These are phyloP conservation scores for Prunus dulcis DNA, from an alignment of 306 rosid genomes.

Conservation along the genomic window DNA sequence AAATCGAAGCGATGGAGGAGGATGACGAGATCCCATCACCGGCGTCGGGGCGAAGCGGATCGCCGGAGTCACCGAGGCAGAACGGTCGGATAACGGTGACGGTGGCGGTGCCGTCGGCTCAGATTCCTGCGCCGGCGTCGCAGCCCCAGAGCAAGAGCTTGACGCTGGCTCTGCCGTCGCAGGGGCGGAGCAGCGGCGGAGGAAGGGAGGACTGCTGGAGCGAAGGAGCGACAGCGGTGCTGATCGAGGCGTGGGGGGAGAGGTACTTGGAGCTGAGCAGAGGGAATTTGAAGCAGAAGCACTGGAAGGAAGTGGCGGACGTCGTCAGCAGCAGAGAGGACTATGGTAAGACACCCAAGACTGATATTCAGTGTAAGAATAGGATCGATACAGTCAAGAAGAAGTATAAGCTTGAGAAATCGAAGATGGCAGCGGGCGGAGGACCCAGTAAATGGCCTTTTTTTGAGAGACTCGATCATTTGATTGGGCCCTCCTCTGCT, in stretches of 20 bases:
- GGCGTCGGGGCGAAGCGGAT: conserved; percentile 62
- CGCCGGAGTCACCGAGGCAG: conserved; percentile 55
- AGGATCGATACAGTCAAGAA: conserved; percentile 96
- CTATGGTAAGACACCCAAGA: conserved; percentile 59
- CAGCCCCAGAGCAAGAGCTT: conserved; percentile 37
- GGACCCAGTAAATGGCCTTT: conserved; percentile 81
- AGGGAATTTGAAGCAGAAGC: conserved; percentile 95
- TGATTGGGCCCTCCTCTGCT: conserved; percentile 66
- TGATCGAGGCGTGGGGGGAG: conserved; percentile 99
- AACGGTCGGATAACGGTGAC: conserved; percentile 83
- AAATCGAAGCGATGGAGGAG: conserved; percentile 53
- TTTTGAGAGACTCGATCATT: conserved; percentile 54
- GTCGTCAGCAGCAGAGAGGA: conserved; percentile 78
- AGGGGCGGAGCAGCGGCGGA: conserved; percentile 45
- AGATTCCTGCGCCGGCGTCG: conserved; percentile 53
- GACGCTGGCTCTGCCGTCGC: conserved; percentile 63
- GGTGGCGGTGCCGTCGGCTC: conserved; percentile 43
- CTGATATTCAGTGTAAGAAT: conserved; percentile 94
- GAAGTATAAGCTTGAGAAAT: conserved; percentile 87
- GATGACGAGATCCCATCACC: conserved; percentile 85
- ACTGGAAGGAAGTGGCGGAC: conserved; percentile 98
- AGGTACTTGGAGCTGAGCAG: conserved; percentile 89
- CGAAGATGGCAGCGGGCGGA: conserved; percentile 60
- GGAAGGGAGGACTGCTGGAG: conserved; percentile 99
- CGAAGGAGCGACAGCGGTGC: conserved; percentile 85